Percentiles rank a stretch among this genome's conserved stretches.
phyloP scores from a whole-genome alignment of 2,329 filamentous ascomycete species.

The Epichloe aotearoae region DNA sequence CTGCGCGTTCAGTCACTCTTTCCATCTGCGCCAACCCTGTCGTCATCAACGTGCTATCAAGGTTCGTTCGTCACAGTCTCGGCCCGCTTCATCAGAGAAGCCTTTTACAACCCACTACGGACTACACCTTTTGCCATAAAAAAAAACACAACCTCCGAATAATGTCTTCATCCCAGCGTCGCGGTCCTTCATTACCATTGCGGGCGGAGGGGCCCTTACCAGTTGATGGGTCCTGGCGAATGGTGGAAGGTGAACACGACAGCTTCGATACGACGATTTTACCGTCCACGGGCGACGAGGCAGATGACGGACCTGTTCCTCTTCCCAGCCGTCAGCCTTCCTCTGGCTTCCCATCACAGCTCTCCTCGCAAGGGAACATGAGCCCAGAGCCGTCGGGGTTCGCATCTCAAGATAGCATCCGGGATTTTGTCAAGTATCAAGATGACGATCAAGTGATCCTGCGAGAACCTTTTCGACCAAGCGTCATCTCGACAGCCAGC shows the following conservation, averaged over 20 bases:
- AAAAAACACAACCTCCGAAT: background rate
- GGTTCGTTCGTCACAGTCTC: no score
- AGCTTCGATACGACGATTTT: slow-evolving; percentile 45
- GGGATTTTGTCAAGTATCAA: slow-evolving; percentile 37
- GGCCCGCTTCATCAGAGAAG: no score
- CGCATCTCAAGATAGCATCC: slow-evolving; percentile 42
- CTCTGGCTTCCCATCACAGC: slow-evolving; percentile 31
- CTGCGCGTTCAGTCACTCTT: no score
- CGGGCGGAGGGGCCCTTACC: slow-evolving; percentile 19
- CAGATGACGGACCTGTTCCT: slow-evolving; percentile 21
- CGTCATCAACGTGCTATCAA: no score
- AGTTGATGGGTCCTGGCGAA: slow-evolving; percentile 44
- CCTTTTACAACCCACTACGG: no score
- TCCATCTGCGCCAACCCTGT: no score
- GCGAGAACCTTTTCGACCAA: slow-evolving; percentile 41
- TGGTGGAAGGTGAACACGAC: slow-evolving; percentile 48
- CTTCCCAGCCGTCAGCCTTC: slow-evolving; percentile 26
- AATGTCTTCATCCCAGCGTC: slow-evolving; percentile 2
- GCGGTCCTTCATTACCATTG: slow-evolving; percentile 5
- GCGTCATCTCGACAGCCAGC: slow-evolving; percentile 29
- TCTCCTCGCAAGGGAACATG: slow-evolving; percentile 20
- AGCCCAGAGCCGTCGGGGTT: slow-evolving; percentile 24
- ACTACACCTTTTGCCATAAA: no score
- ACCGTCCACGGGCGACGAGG: slow-evolving; percentile 29
- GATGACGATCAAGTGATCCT: slow-evolving; percentile 44